Base-by-base conservation (phyloP, 257 asterid genomes). In the Perilla frutescens region DNA sequence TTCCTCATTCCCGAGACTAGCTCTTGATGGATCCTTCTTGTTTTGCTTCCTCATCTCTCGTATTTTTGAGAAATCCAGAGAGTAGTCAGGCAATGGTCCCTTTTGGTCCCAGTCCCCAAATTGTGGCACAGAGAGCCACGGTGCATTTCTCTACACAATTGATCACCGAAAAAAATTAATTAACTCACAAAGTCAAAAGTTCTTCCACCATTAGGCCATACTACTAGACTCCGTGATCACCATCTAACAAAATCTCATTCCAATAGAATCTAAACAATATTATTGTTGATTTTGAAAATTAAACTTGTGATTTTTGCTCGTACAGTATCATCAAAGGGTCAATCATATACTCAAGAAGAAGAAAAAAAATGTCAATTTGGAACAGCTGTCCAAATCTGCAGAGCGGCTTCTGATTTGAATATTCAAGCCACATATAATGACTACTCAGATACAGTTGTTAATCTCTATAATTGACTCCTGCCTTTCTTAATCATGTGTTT, bases 51-150 rank as follows among this genome's bases (percentile, higher is more conserved):
- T 84, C 85, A 81, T 92, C 78, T 90, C 98, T 80, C 98, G 73
- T 66, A 92, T 88, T 79, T 92, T 92, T 0, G 96, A 81, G 72
- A 92, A 92, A 75, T 92, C 98, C 96, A 92, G 70, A 0, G 98
- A 92, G 79, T 92, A 92, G 63, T 90, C 96, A 1, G 98, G 96
- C 82, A 90, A 34, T 0, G 66, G 80, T 11, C 96, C 94, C 82
- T 92, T 88, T 67, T 90, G 98, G 72, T 92, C 98, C 98, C 98
- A 92, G 77, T 92, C 96, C 26, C 98, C 98, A 76, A 92, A 92
- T 48, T 92, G 98, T 48, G 98, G 96, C 80, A 92, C 96, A 51
- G 98, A 90, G 44, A 92, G 82, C 98, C 96, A 87, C 74, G 89
- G 87, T 4, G 82, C 85, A 63, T 80, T 80, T 64, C 74, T 90